phyloP scores from a whole-genome alignment of 2,329 filamentous ascomycete genomes.

The Paraphaeosphaeria sporulosa region DNA sequence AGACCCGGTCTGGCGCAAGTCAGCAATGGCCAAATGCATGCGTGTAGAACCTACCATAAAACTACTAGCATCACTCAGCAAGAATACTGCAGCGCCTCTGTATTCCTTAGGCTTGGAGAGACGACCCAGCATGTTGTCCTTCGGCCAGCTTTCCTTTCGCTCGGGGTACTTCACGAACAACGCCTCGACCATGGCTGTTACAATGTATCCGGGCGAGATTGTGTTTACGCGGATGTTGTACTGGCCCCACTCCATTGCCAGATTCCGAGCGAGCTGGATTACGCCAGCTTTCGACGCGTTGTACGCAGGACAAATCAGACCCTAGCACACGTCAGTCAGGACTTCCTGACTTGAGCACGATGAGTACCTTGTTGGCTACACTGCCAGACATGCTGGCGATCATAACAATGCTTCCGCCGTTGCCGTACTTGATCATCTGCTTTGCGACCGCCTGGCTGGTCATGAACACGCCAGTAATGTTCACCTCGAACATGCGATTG shows the following conservation, averaged over 20 bases:
- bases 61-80: constrained; percentile 51
- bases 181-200: constrained; percentile 82
- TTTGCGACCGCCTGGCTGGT: constrained; percentile 69
- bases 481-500: constrained; percentile 69
- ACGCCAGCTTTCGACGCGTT: constrained; percentile 80
- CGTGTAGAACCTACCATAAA: constrained; percentile 43
- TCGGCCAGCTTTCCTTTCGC: constrained; percentile 72
- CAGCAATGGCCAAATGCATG: constrained; percentile 4
- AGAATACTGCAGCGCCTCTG: constrained; percentile 48
- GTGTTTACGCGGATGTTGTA: constrained; percentile 82
- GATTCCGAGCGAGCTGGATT: constrained; percentile 72
- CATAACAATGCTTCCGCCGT: constrained; percentile 67
- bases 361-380: constrained; percentile 67
- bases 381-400: constrained; percentile 70
- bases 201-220: constrained; percentile 80
- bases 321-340: constrained; percentile 52
- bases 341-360: not conserved
- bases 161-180: constrained; percentile 81
- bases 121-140: constrained; percentile 79
- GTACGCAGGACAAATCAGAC: constrained; percentile 73
- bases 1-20: constrained; percentile 38
- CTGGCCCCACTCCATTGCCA: constrained; percentile 76
- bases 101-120: constrained; percentile 47
- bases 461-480: constrained; percentile 69
- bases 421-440: constrained; percentile 68